Base-by-base conservation (phyloP, 2,329 filamentous ascomycete genomes). In the Pseudofabraea citricarpa region DNA sequence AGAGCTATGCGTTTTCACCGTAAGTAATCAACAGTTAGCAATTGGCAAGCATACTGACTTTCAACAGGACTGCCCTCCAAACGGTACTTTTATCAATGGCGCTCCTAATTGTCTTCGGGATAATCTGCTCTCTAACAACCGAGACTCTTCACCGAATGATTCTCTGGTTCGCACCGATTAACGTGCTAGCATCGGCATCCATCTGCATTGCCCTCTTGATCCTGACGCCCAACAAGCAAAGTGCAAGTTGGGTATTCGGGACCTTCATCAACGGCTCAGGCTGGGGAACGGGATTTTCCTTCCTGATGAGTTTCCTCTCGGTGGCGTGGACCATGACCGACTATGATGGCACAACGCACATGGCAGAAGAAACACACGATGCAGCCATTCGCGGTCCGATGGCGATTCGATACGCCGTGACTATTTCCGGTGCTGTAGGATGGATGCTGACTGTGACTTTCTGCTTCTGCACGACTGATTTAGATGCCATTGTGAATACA, bases 271-370 rank as follows among this genome's bases (percentile, higher is more conserved):
- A 83, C 55, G 75, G 76, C 38, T 83, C 79, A 8, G 79, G 79
- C 20, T 83, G 79, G 78, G 73, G 73, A 9, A 78, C 71, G 18
- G 66, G 69, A 3, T 82, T 83, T 50, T 83, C 79, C 0, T 83
- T 83, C 52, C 66, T 83, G 8, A 65, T 83, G 6, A 69, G 68
- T 20, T 77, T 77, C 51, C 60, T 77, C 5, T 75, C 73, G 13
- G 74, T 77, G 12, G 72, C 74, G 18, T 77, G 74, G 74, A 81
- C 77, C n/a, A 83, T 84, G 79, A 84, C 79, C 5, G 79, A 83
- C 56, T 83, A 83, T 56, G 79, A 83, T 52, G 79, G 75, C 36
- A 84, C 80, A 9, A 82, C 79, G 5, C 80, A 83, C 54, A 82
- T 84, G 73, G 81, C 78, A 2, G 80, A 83, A 65, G 79, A 84